Evolutionary conservation across 164 flowering plant genomes (phyloP).

Genomic region (Vitis labrusca): DNA sequence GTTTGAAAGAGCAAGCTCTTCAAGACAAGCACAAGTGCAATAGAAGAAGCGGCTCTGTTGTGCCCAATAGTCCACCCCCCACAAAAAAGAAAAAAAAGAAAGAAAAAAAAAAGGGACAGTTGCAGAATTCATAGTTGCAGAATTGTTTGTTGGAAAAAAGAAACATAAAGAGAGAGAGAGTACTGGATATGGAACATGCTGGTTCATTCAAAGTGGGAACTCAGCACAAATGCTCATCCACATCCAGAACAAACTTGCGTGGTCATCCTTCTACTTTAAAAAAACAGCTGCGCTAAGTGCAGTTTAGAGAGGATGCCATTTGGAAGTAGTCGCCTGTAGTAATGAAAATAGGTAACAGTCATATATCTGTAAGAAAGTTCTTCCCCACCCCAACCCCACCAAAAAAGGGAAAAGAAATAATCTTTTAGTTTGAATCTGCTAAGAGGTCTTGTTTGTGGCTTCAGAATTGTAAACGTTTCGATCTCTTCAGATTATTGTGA

Average conservation of each 20-base stretch:
- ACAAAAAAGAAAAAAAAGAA: too few species aligned
- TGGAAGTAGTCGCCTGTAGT: constrained; percentile 6
- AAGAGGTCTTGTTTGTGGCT: too few species aligned
- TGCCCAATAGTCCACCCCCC: neutral
- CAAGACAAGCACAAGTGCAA: constrained; percentile 18
- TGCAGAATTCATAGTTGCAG: neutral
- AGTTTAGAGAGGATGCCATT: constrained; percentile 16
- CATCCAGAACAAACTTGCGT: constrained; percentile 14
- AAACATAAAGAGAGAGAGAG: constrained; percentile 25
- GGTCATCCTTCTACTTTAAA: constrained; percentile 9
- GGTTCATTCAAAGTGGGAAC: constrained; percentile 71
- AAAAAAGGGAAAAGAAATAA: too few species aligned
- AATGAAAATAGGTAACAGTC: constrained; percentile 5
- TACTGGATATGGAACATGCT: constrained; percentile 41
- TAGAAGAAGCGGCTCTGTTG: neutral
- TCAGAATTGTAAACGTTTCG: too few species aligned
- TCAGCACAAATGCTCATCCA: constrained; percentile 26
- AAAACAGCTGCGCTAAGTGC: constrained; percentile 29
- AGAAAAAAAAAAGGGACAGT: too few species aligned
- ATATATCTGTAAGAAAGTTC: constrained; percentile 19
- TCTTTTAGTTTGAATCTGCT: too few species aligned
- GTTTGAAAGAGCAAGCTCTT: constrained; percentile 27
- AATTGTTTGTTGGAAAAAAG: constrained; percentile 44
- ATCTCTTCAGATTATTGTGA: neutral
- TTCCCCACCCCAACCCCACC: neutral